These are phyloP conservation scores for Chrysoporthe austroafricana DNA, from an alignment of 2,329 filamentous ascomycete species.

Conservation along the genomic window DNA sequence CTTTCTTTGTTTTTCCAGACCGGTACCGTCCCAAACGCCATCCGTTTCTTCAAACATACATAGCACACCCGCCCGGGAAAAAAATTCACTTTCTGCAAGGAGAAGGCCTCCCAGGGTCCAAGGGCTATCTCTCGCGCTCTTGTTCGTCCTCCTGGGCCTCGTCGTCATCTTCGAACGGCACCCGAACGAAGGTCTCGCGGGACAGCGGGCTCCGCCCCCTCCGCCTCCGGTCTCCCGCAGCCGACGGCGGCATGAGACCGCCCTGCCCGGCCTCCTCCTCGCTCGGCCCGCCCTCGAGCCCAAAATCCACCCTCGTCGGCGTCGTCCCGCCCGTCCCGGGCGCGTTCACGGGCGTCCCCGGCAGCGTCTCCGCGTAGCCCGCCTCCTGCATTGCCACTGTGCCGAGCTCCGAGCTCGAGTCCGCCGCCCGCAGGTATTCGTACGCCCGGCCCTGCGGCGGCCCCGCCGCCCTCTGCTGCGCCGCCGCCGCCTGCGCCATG, in stretches of 20 bases:
- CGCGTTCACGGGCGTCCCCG: slow-evolving; percentile 24
- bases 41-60: neutral
- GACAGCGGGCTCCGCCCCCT: slow-evolving; percentile 23
- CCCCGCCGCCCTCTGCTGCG: slow-evolving; percentile 40
- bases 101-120: neutral
- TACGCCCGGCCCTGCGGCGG: slow-evolving; percentile 3
- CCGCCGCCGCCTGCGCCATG: slow-evolving; percentile 40
- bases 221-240: neutral
- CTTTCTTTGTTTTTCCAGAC: neutral
- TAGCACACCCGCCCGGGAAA: neutral
- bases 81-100: neutral
- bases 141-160: slow-evolving; percentile 14
- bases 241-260: slow-evolving; percentile 12
- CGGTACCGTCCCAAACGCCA: neutral
- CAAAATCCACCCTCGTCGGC: slow-evolving; percentile 5
- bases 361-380: slow-evolving; percentile 28
- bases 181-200: slow-evolving; percentile 17
- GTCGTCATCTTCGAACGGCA: slow-evolving; percentile 23
- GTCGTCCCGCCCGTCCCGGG: slow-evolving; percentile 4
- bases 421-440: slow-evolving; percentile 2
- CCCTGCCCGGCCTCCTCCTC: neutral
- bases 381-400: slow-evolving; percentile 14
- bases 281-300: neutral
- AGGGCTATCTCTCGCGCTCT: neutral
- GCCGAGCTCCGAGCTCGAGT: slow-evolving; percentile 3